Base-by-base conservation (phyloP, 257 asterid species). In the Forsythia viridissima region DNA sequence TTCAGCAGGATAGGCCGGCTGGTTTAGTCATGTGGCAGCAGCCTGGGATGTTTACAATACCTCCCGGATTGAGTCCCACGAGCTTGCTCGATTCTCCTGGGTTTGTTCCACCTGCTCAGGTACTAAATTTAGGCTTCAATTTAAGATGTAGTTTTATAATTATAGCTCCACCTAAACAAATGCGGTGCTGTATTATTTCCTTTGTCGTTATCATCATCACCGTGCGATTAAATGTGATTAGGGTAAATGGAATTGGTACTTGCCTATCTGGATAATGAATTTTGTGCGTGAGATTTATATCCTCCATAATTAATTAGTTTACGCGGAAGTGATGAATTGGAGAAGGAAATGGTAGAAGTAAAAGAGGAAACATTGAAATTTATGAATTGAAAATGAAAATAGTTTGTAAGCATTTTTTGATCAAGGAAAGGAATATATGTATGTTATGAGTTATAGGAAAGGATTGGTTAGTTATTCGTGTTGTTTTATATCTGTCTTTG, bases 1-100 rank as follows among this genome's bases (percentile, higher is more conserved):
- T 88, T 57, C 86, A 86, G 86, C 88, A 87, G 82, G 85, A 76
- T 83, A 81, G 91, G 81, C 93, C 89, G 44, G 78, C 87, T 39
- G 97, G 92, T 74, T 68, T 89, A 69, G 79, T 69, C 80, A 89
- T 82, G 81, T 42, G 90, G 74, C 94, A 87, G 83, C 81, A 78
- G 81, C 83, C 74, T 70, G 80, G 87, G 5, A 75, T 87, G 86
- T 87, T 93, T 74, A 85, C 91, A 59, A 65, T 93, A 74, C 98
- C 99, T 5, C 82, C 92, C 15, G 99, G 97, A 12, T 75, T 95
- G 84, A 90, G 92, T 40, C 97, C 95, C 0, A 92, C 96, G 20
- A 80, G 80, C 84, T 88, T 91, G 85, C 87, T 94, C 20, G 97
- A 94, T 80, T 94, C 98, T 38, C 97, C 98, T 24, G 88, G 81